Conservation (phyloP, 768 basidiomycete genomes). For the Amanita subjunquillea region DNA sequence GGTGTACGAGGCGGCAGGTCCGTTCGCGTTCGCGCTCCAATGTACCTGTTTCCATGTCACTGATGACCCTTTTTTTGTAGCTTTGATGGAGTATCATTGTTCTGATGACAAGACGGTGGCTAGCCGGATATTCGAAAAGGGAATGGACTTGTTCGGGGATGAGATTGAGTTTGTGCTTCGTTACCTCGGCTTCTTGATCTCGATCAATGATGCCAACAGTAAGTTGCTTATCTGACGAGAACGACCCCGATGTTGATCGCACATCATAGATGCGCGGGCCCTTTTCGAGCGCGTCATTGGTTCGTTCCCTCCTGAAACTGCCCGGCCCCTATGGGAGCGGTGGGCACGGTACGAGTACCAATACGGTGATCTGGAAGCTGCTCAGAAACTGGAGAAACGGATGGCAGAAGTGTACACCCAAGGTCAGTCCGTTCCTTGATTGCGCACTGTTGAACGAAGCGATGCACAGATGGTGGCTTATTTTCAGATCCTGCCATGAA, state of each 20-base stretch:
- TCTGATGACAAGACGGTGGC: conserved; percentile 71
- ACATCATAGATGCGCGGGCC: conserved; percentile 76
- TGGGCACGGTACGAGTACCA: conserved; percentile 96
- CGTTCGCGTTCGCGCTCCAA: conserved; percentile 13
- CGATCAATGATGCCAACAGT: conserved; percentile 95
- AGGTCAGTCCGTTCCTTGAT: conserved; percentile 35
- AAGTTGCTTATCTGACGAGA: conserved; percentile 16
- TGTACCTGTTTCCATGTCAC: background rate
- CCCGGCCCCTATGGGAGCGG: conserved; percentile 86
- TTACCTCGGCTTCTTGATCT: conserved; percentile 89
- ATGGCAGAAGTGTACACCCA: conserved; percentile 82
- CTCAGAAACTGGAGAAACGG: conserved; percentile 82
- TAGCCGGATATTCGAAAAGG: conserved; percentile 89
- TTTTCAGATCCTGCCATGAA: conserved; percentile 78
- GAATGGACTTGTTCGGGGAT: conserved; percentile 72
- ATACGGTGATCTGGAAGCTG: conserved; percentile 84
- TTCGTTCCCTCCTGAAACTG: conserved; percentile 68
- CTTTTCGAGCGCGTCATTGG: conserved; percentile 85
- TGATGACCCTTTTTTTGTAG: conserved; percentile 18
- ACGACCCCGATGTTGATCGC: conserved; percentile 2
- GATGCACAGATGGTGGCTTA: conserved; percentile 4
- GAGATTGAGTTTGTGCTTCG: conserved; percentile 80
- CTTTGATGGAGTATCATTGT: conserved; percentile 92
- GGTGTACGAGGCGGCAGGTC: conserved; percentile 88
- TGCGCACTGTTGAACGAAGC: conserved; percentile 2